Conservation (phyloP, 164 flowering plant genomes). For the Paratinospora sagittata region DNA sequence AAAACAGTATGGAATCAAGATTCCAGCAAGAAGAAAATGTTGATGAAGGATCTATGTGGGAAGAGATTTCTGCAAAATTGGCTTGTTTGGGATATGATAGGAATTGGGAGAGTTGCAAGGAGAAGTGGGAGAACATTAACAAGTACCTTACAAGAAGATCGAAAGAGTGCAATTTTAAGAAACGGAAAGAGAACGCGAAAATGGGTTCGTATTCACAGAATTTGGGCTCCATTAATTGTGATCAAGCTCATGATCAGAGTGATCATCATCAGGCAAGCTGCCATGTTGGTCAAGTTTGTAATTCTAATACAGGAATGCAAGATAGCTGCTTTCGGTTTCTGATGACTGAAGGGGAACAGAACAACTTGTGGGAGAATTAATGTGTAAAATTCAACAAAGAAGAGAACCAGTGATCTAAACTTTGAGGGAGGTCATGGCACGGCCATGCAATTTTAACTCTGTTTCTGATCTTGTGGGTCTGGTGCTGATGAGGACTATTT, state of each 20-base stretch:
- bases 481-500: too few relatives aligned
- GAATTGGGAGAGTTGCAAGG: constrained; percentile 42
- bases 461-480: too few relatives aligned
- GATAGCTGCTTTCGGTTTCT: constrained; percentile 54
- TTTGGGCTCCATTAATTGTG: constrained; percentile 18
- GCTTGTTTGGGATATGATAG: constrained; percentile 45
- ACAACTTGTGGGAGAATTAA: constrained; percentile 49
- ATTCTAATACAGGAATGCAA: constrained; percentile 24
- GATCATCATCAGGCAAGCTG: constrained; percentile 24
- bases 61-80: constrained; percentile 58
- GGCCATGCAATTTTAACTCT: too few relatives aligned
- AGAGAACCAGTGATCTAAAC: constrained; percentile 21
- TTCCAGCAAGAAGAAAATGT: constrained; percentile 37
- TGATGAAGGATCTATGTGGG: constrained; percentile 42
- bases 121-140: constrained; percentile 55
- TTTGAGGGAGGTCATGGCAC: too few relatives aligned
- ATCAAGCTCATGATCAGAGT: constrained; percentile 14
- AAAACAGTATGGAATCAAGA: constrained; percentile 36
- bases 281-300: constrained; percentile 18
- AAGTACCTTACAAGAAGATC: constrained; percentile 20
- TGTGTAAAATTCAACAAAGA: constrained; percentile 49
- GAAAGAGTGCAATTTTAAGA: constrained; percentile 36
- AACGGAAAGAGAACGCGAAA: constrained; percentile 43
- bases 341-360: constrained; percentile 39
- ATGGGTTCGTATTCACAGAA: constrained; percentile 25